Evolutionary conservation across 192 early-diverging fungal genomes (phyloP).

Genomic region (Phycomyces blakesleeanus): DNA sequence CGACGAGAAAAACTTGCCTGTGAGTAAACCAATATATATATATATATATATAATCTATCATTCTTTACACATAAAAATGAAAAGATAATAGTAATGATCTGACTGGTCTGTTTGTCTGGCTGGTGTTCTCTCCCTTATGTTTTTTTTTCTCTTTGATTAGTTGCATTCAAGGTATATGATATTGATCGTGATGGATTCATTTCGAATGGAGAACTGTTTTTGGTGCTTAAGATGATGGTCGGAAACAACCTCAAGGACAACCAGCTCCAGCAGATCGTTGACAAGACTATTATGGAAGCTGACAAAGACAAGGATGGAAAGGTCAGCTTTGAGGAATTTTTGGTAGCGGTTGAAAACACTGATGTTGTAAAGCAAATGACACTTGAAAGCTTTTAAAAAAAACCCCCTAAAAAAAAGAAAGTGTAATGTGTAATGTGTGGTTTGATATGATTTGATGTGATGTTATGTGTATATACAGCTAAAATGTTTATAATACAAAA

Average conservation of each 20-base stretch:
- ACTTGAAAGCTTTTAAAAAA: conserved; percentile 71
- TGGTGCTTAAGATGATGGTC: conserved; percentile 99
- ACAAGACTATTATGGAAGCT: conserved; percentile 99
- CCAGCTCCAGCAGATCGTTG: conserved; percentile 99
- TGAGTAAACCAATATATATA: conserved; percentile 37
- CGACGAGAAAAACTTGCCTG: conserved; percentile 93
- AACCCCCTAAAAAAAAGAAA: too few species aligned
- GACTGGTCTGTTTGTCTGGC: too few species aligned
- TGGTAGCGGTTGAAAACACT: conserved; percentile 87
- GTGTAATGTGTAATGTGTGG: not conserved
- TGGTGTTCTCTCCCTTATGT: conserved; percentile 10
- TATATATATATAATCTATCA: too few species aligned
- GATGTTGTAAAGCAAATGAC: conserved; percentile 96
- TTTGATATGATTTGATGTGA: not conserved
- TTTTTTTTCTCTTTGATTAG: conserved; percentile 37
- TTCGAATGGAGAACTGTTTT: conserved; percentile 97
- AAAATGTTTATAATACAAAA: too few species aligned
- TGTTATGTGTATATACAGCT: too few species aligned
- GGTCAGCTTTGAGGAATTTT: conserved; percentile 96
- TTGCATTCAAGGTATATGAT: conserved; percentile 99
- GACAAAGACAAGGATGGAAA: conserved; percentile 93
- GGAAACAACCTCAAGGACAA: conserved; percentile 94
- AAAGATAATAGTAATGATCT: too few species aligned
- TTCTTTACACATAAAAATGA: too few species aligned
- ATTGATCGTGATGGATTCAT: conserved; percentile 99